Evolutionary conservation across 371 early-diverging fungal genomes (phyloP), one percentile per base, ranked within the genome.

Genomic region (Actinomortierella wolfii): DNA sequence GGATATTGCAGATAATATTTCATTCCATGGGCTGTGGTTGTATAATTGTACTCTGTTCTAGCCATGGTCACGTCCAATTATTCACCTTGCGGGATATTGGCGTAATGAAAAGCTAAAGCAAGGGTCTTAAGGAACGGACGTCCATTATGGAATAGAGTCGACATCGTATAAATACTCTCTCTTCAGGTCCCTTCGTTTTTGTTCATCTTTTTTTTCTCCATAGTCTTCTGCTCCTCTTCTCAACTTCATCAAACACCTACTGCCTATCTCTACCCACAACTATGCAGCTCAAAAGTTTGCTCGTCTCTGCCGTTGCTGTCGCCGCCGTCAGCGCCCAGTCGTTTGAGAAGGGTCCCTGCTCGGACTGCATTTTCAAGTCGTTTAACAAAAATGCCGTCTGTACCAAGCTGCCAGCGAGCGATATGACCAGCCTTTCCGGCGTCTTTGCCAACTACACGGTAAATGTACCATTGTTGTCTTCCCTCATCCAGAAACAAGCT

Each of bases 281-380:
- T n/a, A 69, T 69, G 70, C 70, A 69, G 60, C 54, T 69, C 70
- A 69, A 69, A 64, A 64, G 57, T 14, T 64, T 69, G 44, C 54
- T 60, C 54, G 42, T 69, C 47, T 64, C 64, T 29, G 56, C 70
- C 70, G 46, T 60, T 51, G 64, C 64, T 45, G 40, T 53, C 42
- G 64, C 34, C 43, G 61, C 61, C 64, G 64, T 57, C 57, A 64
- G 44, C 49, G 69, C 64, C 48, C 60, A 60, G 64, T 3, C 25
- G 4, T 63, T 62, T 46, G 60, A 45, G 2, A 34, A 50, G 46
- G 59, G 64, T 54, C 14, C 42, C n/a, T 69, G 70, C 64, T 44
- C 57, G 21, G 13, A 34, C 34, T 69, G 70, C 42, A 60, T 64
- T 24, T 52, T 43, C 57, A 45, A 13, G 17, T 61, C 67, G 14